Evolutionary conservation across 495 filamentous ascomycete species (phyloP).

Genomic region (Wilcoxina mikolae): DNA sequence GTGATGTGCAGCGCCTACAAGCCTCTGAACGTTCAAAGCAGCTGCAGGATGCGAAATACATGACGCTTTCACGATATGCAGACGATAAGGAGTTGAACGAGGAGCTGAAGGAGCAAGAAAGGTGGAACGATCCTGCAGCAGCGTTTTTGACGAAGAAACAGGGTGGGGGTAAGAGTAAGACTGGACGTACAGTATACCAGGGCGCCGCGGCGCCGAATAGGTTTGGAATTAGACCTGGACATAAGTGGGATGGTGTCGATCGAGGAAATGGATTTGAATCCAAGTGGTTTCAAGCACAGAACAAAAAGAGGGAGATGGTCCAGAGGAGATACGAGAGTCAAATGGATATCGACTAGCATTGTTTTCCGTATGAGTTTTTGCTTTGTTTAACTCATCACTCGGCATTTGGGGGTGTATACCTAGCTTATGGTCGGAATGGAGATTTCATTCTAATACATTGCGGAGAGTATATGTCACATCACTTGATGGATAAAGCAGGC

Average conservation of each 20-base stretch:
- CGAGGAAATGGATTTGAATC: conserved; percentile 85
- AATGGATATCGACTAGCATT: conserved; percentile 59
- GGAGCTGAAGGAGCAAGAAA: conserved; percentile 53
- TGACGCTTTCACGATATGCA: conserved; percentile 61
- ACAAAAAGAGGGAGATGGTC: conserved; percentile 54
- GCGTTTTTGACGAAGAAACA: conserved; percentile 50
- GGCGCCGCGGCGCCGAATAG: conserved; percentile 76
- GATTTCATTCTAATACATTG: too few relatives aligned
- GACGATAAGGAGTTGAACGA: conserved; percentile 77
- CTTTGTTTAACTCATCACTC: too few relatives aligned
- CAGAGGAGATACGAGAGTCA: conserved; percentile 86
- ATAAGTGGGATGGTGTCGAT: conserved; percentile 97
- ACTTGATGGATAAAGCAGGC: too few relatives aligned
- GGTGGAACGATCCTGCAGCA: conserved; percentile 92
- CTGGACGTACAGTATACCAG: conserved; percentile 61
- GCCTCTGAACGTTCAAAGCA: background rate
- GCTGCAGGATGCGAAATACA: conserved; percentile 55
- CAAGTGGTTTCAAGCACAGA: conserved; percentile 80
- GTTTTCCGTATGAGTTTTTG: too few relatives aligned
- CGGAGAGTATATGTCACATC: too few relatives aligned
- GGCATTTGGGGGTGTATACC: too few relatives aligned
- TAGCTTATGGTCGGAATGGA: too few relatives aligned
- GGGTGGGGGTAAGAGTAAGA: conserved; percentile 33
- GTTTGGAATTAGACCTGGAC: conserved; percentile 82
- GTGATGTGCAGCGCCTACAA: conserved; percentile 2